These are phyloP conservation scores for Sideroxylon spinosum DNA, from an alignment of 179 eudicot species.

Conservation along the genomic window DNA sequence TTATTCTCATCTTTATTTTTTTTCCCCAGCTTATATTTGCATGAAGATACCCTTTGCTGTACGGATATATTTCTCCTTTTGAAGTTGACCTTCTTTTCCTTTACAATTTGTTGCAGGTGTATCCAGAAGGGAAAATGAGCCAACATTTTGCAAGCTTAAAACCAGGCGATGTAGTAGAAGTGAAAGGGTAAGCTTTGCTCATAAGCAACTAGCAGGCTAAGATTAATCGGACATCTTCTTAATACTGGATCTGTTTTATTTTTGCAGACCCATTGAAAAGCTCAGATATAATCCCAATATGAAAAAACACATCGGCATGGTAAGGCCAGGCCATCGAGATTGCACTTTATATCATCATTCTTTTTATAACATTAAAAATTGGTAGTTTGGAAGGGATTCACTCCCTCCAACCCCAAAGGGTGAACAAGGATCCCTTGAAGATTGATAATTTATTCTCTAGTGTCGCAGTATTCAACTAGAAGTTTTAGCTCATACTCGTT, in stretches of 20 bases:
- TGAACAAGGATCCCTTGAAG: neutral
- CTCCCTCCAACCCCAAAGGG: neutral
- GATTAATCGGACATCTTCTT: slow-evolving; percentile 1
- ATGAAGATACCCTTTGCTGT: slow-evolving; percentile 6
- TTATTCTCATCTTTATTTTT: neutral
- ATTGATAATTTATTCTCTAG: neutral
- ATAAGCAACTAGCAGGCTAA: neutral
- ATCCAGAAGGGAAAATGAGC: slow-evolving; percentile 98
- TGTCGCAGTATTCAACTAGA: too few relatives aligned
- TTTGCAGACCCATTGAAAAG: slow-evolving; percentile 89
- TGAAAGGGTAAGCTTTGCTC: slow-evolving; percentile 69
- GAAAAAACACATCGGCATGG: slow-evolving; percentile 99
- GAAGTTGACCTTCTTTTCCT: neutral
- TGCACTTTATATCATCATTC: neutral
- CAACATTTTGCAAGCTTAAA: slow-evolving; percentile 88
- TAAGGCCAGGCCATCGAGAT: slow-evolving; percentile 29
- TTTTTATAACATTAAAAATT: neutral
- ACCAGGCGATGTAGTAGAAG: slow-evolving; percentile 91
- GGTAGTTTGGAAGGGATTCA: neutral
- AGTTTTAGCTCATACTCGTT: too few relatives aligned
- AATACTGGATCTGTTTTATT: slow-evolving; percentile 13
- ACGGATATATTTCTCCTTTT: neutral
- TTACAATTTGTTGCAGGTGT: slow-evolving; percentile 44
- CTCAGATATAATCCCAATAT: slow-evolving; percentile 87
- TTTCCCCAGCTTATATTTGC: neutral